phyloP scores from a whole-genome alignment of 1,139 yeast genomes.

The Geotrichum cucujoidarum region DNA sequence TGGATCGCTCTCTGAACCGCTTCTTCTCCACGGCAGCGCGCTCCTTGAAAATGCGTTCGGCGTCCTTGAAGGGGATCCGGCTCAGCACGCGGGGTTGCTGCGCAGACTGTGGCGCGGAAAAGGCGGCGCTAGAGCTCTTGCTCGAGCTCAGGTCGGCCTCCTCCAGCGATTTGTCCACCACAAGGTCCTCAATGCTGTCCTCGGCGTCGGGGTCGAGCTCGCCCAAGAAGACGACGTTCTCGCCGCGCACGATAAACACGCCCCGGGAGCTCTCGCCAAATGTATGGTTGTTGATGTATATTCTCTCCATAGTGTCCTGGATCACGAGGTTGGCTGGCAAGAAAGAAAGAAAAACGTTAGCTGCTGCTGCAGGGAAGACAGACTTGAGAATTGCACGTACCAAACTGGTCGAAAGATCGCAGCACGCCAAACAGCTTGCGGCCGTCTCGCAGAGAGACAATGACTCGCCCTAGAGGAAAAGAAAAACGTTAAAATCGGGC shows the following conservation, averaged over 20 bases:
- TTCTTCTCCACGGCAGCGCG: constrained; percentile 2
- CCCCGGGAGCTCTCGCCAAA: constrained; percentile 78
- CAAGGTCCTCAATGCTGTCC: constrained; percentile 40
- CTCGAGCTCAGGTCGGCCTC: constrained; percentile 12
- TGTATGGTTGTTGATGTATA: constrained; percentile 53
- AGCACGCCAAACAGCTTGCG: constrained; percentile 82
- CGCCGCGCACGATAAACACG: constrained; percentile 90
- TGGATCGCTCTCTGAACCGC: constrained; percentile 9
- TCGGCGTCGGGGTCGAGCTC: constrained; percentile 88
- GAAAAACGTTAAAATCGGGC: constrained; percentile 1
- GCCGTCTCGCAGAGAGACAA: constrained; percentile 86
- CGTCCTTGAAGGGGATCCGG: constrained; percentile 19
- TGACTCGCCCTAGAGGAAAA: constrained; percentile 66
- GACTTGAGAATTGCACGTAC: constrained; percentile 27
- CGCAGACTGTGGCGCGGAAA: background rate
- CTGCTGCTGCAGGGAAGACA: no score
- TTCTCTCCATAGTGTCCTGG: constrained; percentile 85
- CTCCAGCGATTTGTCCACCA: constrained; percentile 13
- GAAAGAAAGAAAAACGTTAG: background rate
- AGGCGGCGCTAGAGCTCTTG: background rate
- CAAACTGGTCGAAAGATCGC: constrained; percentile 93
- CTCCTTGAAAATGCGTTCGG: constrained; percentile 15
- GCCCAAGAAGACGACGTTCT: constrained; percentile 92
- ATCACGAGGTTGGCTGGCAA: constrained; percentile 70
- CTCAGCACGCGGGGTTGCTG: constrained; percentile 6